Evolutionary conservation across 1,284 basidiomycete genomes (phyloP).

Genomic region (Ganoderma leucocontextum): DNA sequence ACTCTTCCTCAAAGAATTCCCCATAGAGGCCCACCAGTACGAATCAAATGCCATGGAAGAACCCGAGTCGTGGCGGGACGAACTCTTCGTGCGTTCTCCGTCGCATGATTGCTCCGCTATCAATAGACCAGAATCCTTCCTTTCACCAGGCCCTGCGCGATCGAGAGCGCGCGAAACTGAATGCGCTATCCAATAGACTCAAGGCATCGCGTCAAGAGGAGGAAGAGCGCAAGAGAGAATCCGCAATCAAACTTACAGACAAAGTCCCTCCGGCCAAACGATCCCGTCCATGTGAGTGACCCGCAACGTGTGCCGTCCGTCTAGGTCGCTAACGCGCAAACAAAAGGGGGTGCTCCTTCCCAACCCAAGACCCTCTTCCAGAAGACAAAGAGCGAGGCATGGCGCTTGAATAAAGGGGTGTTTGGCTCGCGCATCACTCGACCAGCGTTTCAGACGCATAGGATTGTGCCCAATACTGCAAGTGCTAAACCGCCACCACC

Average conservation of each 20-base stretch:
- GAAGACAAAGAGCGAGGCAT: slow-evolving; percentile 75
- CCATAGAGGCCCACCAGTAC: slow-evolving; percentile 57
- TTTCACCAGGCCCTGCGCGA: slow-evolving; percentile 11
- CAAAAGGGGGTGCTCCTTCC: slow-evolving; percentile 54
- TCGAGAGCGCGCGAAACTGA: slow-evolving; percentile 49
- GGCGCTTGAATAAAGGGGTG: slow-evolving; percentile 68
- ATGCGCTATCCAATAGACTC: slow-evolving; percentile 65
- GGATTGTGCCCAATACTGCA: slow-evolving; percentile 47
- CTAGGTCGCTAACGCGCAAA: slow-evolving; percentile 15
- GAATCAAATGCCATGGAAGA: slow-evolving; percentile 48
- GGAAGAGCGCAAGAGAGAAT: slow-evolving; percentile 75
- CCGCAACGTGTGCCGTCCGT: slow-evolving; percentile 11
- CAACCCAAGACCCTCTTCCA: slow-evolving; percentile 77
- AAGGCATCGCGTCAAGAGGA: slow-evolving; percentile 70
- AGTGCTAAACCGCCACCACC: slow-evolving; percentile 45
- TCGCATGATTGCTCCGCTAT: background rate
- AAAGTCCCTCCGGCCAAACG: slow-evolving; percentile 70
- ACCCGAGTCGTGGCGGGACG: slow-evolving; percentile 71
- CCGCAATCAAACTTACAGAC: slow-evolving; percentile 76
- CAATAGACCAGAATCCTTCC: background rate
- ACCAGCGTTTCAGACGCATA: slow-evolving; percentile 54
- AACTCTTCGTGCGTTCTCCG: slow-evolving; percentile 64
- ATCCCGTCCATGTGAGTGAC: slow-evolving; percentile 54
- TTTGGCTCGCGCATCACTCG: slow-evolving; percentile 61
- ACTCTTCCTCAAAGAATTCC: slow-evolving; percentile 67